These are phyloP conservation scores for Paraconiothyrium sp. DNA, from an alignment of 2,329 filamentous ascomycete species.

Conservation along the genomic window DNA sequence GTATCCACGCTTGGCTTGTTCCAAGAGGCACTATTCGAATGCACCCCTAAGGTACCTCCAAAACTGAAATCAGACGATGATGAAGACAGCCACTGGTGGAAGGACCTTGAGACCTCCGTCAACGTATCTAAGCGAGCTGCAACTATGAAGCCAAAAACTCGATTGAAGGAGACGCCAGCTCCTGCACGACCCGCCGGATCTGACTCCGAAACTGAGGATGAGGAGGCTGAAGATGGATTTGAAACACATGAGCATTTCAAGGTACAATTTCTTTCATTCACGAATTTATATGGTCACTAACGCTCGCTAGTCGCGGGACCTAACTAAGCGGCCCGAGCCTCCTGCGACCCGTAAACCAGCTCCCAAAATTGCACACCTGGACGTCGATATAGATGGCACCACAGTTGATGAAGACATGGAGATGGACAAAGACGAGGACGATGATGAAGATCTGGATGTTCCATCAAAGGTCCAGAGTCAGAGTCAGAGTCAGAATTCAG, in stretches of 20 bases:
- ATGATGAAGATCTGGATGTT: slow-evolving; percentile 52
- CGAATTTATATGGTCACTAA: background rate
- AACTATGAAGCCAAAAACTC: slow-evolving; percentile 21
- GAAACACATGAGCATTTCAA: slow-evolving; percentile 47
- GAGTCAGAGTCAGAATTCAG: slow-evolving; percentile 15
- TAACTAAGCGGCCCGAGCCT: slow-evolving; percentile 3
- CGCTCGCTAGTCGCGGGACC: slow-evolving; percentile 24
- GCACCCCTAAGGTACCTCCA: slow-evolving; percentile 36
- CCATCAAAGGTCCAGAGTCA: slow-evolving; percentile 30
- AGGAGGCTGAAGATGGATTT: slow-evolving; percentile 50
- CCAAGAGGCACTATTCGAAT: slow-evolving; percentile 44
- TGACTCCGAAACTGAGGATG: slow-evolving; percentile 31
- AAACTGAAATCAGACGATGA: slow-evolving; percentile 32
- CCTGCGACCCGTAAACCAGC: background rate
- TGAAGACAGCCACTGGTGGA: slow-evolving; percentile 34
- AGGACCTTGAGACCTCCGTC: slow-evolving; percentile 24
- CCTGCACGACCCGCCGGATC: slow-evolving; percentile 15
- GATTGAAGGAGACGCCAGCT: slow-evolving; percentile 15
- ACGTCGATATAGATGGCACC: slow-evolving; percentile 23
- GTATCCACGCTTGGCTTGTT: slow-evolving; percentile 44
- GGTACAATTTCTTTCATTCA: slow-evolving; percentile 17
- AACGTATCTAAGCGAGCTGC: slow-evolving; percentile 17
- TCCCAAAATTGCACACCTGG: slow-evolving; percentile 1
- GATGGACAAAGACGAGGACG: slow-evolving; percentile 23
- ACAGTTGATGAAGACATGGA: slow-evolving; percentile 47